Percentiles rank a stretch among this genome's conserved stretches.
These are phyloP conservation scores for Corymbia maculata DNA, from an alignment of 345 rosid species.

Conservation along the genomic window DNA sequence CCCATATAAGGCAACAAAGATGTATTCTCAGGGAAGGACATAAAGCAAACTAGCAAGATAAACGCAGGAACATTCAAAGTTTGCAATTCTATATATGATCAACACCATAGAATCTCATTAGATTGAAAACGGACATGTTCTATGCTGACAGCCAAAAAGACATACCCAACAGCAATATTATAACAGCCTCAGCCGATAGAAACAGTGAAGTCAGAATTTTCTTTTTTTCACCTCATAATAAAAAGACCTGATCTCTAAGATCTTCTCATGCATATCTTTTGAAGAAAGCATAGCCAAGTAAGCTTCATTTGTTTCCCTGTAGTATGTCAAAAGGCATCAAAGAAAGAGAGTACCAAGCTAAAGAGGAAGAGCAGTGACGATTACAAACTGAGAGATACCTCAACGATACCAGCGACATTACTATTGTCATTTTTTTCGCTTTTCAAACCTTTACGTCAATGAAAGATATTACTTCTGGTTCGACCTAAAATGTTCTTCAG, in stretches of 20 bases:
- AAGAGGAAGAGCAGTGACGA: not conserved
- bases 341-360: not conserved
- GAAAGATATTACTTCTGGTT: not conserved
- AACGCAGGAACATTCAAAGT: not conserved
- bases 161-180: not conserved
- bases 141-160: not conserved
- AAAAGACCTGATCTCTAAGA: not conserved
- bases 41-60: not conserved
- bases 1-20: not conserved
- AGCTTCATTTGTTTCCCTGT: not conserved
- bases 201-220: not conserved
- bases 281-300: not conserved
- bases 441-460: not conserved
- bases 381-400: not conserved
- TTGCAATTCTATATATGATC: not conserved
- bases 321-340: not conserved
- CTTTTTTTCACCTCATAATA: not conserved
- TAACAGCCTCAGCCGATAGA: not conserved
- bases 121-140: not conserved
- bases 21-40: not conserved
- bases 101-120: not conserved
- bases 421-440: not conserved
- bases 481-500: not conserved
- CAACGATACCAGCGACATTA: not conserved
- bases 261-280: not conserved